Percentiles rank a stretch among this genome's conserved stretches.
Evolutionary conservation across 768 basidiomycete species (phyloP).

Genomic region (Suillus occidentalis): DNA sequence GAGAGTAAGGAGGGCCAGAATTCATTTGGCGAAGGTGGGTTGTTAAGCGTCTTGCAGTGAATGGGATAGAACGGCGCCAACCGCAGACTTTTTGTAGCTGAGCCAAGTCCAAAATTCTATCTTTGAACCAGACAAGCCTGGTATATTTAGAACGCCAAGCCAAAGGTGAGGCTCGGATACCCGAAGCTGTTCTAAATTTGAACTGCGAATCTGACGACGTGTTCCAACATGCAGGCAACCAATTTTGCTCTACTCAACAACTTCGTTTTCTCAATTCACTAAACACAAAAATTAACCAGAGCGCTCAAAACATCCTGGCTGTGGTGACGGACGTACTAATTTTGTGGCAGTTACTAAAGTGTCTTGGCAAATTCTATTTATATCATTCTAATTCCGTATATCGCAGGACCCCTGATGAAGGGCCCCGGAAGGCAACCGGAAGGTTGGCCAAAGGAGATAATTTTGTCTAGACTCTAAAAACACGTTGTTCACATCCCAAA

Average conservation of each 20-base stretch:
- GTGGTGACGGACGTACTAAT: constrained; percentile 2
- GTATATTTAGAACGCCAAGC: constrained; percentile 48
- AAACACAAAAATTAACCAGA: background rate
- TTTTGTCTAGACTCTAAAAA: background rate
- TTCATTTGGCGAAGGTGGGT: constrained; percentile 28
- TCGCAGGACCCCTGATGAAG: constrained; percentile 1
- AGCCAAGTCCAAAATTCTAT: constrained; percentile 48
- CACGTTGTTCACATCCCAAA: background rate
- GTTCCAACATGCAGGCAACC: background rate
- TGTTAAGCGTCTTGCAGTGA: constrained; percentile 14
- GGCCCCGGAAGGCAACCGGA: background rate
- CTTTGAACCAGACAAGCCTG: constrained; percentile 37
- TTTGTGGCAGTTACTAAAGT: background rate
- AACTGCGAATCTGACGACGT: constrained; percentile 12
- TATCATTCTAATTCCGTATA: constrained; percentile 8
- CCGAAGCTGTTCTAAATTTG: constrained; percentile 31
- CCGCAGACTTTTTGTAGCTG: constrained; percentile 39
- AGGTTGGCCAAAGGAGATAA: background rate
- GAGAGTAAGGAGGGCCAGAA: constrained; percentile 22
- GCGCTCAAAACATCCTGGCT: background rate
- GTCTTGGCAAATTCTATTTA: constrained; percentile 5
- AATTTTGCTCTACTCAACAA: too few relatives aligned
- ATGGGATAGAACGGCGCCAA: constrained; percentile 19
- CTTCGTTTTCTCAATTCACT: background rate
- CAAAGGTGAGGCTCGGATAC: constrained; percentile 35